Conservation (phyloP, 2,329 filamentous ascomycete species). For the Venturiaceae sp. region DNA sequence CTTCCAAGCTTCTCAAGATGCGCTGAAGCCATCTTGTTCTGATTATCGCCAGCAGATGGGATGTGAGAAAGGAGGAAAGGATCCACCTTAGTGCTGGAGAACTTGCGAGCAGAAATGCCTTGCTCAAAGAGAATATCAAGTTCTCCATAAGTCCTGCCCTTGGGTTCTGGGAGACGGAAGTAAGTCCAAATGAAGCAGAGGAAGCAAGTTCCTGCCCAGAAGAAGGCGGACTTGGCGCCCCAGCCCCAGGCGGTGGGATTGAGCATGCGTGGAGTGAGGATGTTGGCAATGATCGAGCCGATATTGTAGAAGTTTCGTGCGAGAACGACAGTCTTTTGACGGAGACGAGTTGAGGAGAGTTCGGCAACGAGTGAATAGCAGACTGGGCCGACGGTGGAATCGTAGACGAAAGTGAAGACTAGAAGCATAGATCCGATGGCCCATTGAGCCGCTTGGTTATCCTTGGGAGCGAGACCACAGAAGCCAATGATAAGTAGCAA, state of each 20-base stretch:
- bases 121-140: conserved; percentile 77
- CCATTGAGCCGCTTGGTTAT: conserved; percentile 34
- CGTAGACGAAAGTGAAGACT: conserved; percentile 72
- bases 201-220: conserved; percentile 77
- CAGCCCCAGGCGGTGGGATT: conserved; percentile 83
- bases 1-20: not conserved
- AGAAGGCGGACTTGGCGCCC: conserved; percentile 80
- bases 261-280: conserved; percentile 86
- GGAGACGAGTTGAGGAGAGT: conserved; percentile 69
- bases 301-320: conserved; percentile 70
- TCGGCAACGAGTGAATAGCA: conserved; percentile 85
- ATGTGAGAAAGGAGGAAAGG: conserved; percentile 31
- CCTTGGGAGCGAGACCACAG: conserved; percentile 53
- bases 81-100: conserved; percentile 48
- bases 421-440: conserved; percentile 31
- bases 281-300: conserved; percentile 69
- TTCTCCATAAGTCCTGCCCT: conserved; percentile 74
- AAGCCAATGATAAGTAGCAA: conserved; percentile 78
- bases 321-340: conserved; percentile 86
- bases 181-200: conserved; percentile 72
- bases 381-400: conserved; percentile 79
- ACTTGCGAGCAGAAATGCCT: conserved; percentile 61
- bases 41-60: not conserved
- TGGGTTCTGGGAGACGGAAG: conserved; percentile 72
- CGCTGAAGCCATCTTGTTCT: not conserved